Evolutionary conservation across 495 filamentous ascomycete species (phyloP).

Genomic region (Aspergillus homomorphus): DNA sequence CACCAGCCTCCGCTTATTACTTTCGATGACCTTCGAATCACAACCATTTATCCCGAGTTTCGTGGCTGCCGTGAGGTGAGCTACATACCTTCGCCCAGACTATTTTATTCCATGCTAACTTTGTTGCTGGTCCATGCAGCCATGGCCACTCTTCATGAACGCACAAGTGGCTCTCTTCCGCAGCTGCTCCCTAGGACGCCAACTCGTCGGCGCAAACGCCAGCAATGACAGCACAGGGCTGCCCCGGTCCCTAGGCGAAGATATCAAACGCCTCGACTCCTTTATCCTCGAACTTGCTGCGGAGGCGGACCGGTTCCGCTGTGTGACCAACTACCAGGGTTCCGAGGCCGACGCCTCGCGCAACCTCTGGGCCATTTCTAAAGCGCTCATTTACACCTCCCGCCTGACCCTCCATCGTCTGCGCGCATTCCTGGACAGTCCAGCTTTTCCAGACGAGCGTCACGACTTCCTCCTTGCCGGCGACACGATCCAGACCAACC

Average conservation of each 20-base stretch:
- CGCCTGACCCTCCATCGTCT: constrained; percentile 5
- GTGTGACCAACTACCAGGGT: constrained; percentile 1
- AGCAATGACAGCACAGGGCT: neutral
- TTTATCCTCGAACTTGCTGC: neutral
- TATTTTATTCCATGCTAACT: neutral
- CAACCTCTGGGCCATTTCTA: constrained; percentile 7
- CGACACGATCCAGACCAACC: neutral
- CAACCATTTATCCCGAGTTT: constrained; percentile 39
- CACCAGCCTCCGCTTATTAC: constrained; percentile 38
- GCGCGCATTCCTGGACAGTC: constrained; percentile 2
- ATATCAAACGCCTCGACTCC: constrained; percentile 5
- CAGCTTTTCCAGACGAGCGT: neutral
- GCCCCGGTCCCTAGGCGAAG: neutral
- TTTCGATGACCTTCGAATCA: constrained; percentile 42
- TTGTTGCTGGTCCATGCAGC: neutral
- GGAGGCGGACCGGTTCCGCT: neutral
- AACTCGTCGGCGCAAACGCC: neutral
- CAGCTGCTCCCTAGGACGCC: neutral
- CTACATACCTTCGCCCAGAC: neutral
- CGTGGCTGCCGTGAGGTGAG: constrained; percentile 8
- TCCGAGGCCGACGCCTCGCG: constrained; percentile 6
- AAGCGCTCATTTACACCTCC: constrained; percentile 7
- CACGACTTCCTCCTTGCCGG: neutral
- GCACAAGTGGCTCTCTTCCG: constrained; percentile 11
- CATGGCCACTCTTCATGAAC: constrained; percentile 8